phyloP scores from a whole-genome alignment of 192 early-diverging fungal genomes.

The Chytriomyces hyalinus region DNA sequence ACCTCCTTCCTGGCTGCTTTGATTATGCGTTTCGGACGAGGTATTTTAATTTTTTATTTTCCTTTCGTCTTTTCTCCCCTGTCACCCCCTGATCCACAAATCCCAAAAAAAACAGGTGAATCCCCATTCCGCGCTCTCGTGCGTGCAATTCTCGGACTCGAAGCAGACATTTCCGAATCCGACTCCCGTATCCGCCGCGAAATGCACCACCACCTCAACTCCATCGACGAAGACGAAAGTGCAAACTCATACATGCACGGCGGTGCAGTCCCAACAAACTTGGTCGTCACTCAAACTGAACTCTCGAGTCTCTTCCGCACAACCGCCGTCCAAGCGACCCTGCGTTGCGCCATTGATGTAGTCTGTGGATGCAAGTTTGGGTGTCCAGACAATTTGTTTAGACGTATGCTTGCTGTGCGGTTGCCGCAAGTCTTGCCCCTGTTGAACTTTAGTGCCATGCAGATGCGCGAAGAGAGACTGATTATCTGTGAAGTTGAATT shows the following conservation, averaged over 20 bases:
- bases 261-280: not conserved
- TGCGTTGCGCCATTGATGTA: not conserved
- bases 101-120: no score
- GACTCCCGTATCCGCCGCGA: no score
- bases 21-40: not conserved
- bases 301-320: not conserved
- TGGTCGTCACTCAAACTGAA: not conserved
- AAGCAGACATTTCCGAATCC: no score
- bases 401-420: not conserved
- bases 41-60: no score
- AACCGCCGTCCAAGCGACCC: not conserved
- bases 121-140: no score
- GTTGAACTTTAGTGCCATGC: constrained; percentile 1
- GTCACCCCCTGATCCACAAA: no score
- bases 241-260: not conserved
- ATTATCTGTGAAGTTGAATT: constrained; percentile 9
- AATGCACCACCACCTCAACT: not conserved
- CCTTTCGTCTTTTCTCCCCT: no score
- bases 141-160: no score
- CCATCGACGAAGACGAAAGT: not conserved
- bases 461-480: not conserved
- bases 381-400: constrained; percentile 8
- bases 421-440: not conserved
- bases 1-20: not conserved
- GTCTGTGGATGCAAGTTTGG: constrained; percentile 9